These are phyloP conservation scores for Letharia columbiana DNA, from an alignment of 495 filamentous ascomycete genomes.

Conservation along the genomic window DNA sequence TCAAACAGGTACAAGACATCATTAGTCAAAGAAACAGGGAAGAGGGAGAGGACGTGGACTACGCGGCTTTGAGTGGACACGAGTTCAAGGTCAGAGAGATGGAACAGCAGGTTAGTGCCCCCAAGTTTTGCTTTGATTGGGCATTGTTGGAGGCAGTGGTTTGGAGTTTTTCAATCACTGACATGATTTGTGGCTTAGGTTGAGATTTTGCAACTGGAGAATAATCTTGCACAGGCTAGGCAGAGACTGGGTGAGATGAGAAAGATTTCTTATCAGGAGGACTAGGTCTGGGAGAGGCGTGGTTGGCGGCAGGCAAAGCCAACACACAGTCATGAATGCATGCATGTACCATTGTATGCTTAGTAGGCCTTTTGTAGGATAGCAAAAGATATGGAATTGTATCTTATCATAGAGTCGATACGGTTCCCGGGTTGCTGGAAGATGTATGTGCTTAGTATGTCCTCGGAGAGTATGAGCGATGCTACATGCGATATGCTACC, in stretches of 20 bases:
- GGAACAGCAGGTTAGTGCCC: constrained; percentile 85
- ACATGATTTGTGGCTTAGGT: constrained; percentile 47
- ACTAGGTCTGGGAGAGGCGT: constrained; percentile 34
- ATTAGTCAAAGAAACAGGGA: constrained; percentile 77
- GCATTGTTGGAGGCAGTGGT: not conserved
- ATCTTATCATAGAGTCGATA: not conserved
- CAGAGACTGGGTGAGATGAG: constrained; percentile 92
- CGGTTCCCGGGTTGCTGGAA: not conserved
- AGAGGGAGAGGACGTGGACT: constrained; percentile 77
- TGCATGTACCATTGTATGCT: not conserved
- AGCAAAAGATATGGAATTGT: not conserved
- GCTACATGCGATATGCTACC: not conserved
- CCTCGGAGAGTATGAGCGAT: not conserved
- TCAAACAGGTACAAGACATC: constrained; percentile 89
- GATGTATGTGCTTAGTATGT: not conserved
- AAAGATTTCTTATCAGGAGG: constrained; percentile 94
- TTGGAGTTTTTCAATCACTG: not conserved
- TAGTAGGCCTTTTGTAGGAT: not conserved
- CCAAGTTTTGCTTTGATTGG: not conserved
- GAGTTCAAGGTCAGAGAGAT: constrained; percentile 99
- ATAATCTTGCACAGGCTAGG: constrained; percentile 69
- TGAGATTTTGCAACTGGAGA: constrained; percentile 94
- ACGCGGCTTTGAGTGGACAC: constrained; percentile 73
- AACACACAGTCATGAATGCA: not conserved
- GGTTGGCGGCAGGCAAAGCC: not conserved